Conservation (phyloP, 2,329 filamentous ascomycete species). For the Exserohilum turcica region DNA sequence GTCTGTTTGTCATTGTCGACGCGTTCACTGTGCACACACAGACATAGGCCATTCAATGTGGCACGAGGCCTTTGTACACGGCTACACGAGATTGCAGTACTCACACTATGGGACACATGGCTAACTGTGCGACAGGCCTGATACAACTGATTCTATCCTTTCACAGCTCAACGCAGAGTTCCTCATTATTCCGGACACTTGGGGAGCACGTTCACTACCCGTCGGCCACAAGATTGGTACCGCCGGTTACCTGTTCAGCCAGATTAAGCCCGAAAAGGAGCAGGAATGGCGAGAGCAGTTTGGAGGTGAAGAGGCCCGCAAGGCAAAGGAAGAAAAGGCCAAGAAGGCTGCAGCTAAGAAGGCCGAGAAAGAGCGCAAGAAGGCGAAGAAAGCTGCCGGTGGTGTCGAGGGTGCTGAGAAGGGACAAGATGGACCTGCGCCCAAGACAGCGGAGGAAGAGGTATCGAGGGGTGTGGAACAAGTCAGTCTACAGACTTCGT, state of each 20-base stretch:
- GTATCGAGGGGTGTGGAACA: constrained; percentile 53
- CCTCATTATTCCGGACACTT: constrained; percentile 62
- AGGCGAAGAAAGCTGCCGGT: constrained; percentile 64
- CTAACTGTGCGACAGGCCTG: constrained; percentile 33
- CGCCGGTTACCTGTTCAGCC: constrained; percentile 79
- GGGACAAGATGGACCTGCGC: constrained; percentile 58
- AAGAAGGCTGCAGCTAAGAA: constrained; percentile 61
- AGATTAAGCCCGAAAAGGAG: constrained; percentile 80
- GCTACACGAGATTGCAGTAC: not conserved
- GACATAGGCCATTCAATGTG: not conserved
- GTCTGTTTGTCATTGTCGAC: not conserved
- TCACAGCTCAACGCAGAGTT: constrained; percentile 69
- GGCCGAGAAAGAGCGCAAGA: constrained; percentile 67
- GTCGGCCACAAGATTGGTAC: constrained; percentile 82
- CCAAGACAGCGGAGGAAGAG: constrained; percentile 51
- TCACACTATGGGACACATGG: not conserved
- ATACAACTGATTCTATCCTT: constrained; percentile 68
- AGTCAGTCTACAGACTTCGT: constrained; percentile 51
- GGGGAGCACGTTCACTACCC: constrained; percentile 47
- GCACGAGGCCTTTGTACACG: not conserved
- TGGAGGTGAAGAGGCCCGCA: constrained; percentile 68
- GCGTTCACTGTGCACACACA: not conserved
- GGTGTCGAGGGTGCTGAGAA: constrained; percentile 79
- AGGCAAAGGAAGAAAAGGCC: constrained; percentile 73
- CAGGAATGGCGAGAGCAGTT: constrained; percentile 82